Base-by-base conservation (phyloP, 805 yeast species). In the Millerago galiae region DNA sequence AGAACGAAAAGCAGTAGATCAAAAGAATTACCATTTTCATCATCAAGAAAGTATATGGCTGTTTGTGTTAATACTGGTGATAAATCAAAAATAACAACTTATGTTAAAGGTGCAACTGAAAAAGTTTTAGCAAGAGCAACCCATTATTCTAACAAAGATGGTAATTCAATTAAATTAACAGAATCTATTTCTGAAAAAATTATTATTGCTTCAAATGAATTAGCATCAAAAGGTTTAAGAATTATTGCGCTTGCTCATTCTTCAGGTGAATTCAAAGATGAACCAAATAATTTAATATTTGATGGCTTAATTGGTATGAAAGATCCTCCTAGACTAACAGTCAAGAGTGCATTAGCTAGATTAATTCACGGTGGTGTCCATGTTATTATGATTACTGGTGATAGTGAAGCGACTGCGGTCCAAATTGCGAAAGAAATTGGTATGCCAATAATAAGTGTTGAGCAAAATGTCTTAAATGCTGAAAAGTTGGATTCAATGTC, bases 361-460 rank as follows among this genome's bases (percentile, higher is more conserved):
- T 71, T 93, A 44, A 72, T 89, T 69, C 80, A 80, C 56, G 96
- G 98, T 48, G 96, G 98, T 35, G 99, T 93, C 34, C 95, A 88
- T 57, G 88, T 93, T n/a, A 86, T 93, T 40, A 93, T 93, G 98
- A 91, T 93, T 50, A 93, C 99, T 8, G 96, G 96, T 54, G 97
- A 90, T 62, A 75, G 87, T 30, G 95, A 89, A 49, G 79, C 83
- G 13, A 88, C 97, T 13, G 96, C 96, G 6, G 64, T 73, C 12
- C 81, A 84, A 52, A 86, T 90, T 61, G 97, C 96, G 3, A 75
- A 71, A 49, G 89, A 87, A 61, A 85, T 91, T 51, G 99, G 99
- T 25, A 86, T 86, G 76, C 95, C 90, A 4, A 69, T 83, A 32
- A 63, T 72, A 32, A 81, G 79, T 50, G 74, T 75, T 9, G 74